phyloP scores from a whole-genome alignment of 192 early-diverging fungal species.

The Helicostylum pulchrum region DNA sequence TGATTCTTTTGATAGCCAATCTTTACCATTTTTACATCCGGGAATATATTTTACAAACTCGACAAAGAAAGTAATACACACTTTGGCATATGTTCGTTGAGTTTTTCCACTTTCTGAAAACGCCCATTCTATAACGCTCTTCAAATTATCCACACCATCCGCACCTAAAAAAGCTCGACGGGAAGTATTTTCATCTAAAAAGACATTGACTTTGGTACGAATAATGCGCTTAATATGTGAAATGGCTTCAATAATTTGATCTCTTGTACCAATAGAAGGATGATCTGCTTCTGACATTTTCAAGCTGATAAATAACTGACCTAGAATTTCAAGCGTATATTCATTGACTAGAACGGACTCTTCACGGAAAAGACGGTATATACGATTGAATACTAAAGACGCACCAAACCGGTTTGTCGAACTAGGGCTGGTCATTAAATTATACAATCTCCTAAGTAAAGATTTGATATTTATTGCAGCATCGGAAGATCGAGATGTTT shows the following conservation, averaged over 20 bases:
- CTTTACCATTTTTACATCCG: not conserved
- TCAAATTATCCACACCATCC: slow-evolving; percentile 37
- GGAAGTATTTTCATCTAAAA: slow-evolving; percentile 35
- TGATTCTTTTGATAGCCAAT: slow-evolving; percentile 12
- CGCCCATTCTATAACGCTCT: slow-evolving; percentile 52
- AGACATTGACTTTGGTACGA: slow-evolving; percentile 47
- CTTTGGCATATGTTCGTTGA: slow-evolving; percentile 59
- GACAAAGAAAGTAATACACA: slow-evolving; percentile 60
- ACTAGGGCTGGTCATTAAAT: slow-evolving; percentile 57
- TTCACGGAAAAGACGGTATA: slow-evolving; percentile 69
- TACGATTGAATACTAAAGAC: slow-evolving; percentile 63
- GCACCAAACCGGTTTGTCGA: slow-evolving; percentile 66
- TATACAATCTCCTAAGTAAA: slow-evolving; percentile 64
- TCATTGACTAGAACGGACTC: slow-evolving; percentile 60
- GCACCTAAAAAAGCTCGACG: slow-evolving; percentile 52
- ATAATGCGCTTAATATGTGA: slow-evolving; percentile 61
- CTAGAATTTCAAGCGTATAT: slow-evolving; percentile 67
- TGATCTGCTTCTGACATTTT: slow-evolving; percentile 60
- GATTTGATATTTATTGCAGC: slow-evolving; percentile 70
- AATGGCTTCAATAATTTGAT: slow-evolving; percentile 52
- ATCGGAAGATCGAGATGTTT: slow-evolving; percentile 35
- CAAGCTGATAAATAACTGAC: slow-evolving; percentile 62
- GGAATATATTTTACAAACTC: slow-evolving; percentile 47
- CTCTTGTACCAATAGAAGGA: slow-evolving; percentile 52
- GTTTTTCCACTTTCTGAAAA: slow-evolving; percentile 50